These are phyloP conservation scores for Plasmodium gallinaceum DNA, from an alignment of 169 alveolate genomes.

Conservation along the genomic window DNA sequence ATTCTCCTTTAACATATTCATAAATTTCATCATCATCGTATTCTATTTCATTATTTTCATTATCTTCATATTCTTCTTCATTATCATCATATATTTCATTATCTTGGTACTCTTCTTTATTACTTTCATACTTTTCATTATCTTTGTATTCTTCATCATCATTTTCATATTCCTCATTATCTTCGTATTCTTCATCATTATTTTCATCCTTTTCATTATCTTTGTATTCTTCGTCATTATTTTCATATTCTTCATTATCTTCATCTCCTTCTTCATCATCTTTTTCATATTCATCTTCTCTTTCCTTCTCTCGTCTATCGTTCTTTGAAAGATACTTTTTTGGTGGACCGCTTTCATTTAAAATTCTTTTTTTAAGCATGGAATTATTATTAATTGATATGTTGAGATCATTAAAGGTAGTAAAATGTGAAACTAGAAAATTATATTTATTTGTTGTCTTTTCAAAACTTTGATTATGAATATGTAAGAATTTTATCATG, in stretches of 20 bases:
- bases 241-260: background rate
- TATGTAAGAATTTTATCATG: background rate
- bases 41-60: background rate
- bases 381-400: background rate
- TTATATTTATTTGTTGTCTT: too few species aligned
- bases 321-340: background rate
- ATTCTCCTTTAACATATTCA: background rate
- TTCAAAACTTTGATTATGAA: too few species aligned
- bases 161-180: background rate
- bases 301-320: background rate
- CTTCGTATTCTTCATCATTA: background rate
- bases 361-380: background rate
- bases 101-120: background rate
- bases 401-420: background rate
- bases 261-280: background rate
- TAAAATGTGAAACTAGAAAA: too few species aligned
- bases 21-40: background rate
- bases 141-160: slow-evolving; percentile 1
- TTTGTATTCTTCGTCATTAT: background rate
- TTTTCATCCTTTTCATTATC: background rate
- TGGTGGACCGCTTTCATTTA: background rate
- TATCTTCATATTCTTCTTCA: background rate
- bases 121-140: background rate
- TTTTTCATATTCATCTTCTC: background rate
- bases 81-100: background rate